Evolutionary conservation across 2,329 filamentous ascomycete genomes (phyloP), one percentile per base, ranked within the genome.

Genomic region (Myriosclerotinia duriaeana): DNA sequence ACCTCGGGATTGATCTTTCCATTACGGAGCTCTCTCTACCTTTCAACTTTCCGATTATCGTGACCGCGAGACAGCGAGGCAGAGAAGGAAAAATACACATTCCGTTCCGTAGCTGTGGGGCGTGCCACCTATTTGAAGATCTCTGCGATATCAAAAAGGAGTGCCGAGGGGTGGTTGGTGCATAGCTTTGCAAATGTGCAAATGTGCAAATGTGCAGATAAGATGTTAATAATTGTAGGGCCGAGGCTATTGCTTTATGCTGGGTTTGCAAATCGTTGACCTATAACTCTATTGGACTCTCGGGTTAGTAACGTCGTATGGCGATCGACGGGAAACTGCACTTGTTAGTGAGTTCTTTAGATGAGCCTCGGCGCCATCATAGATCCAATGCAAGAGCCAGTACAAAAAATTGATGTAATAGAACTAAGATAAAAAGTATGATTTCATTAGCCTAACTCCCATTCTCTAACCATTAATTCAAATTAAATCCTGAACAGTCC

Each of bases 401-500:
- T 34, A 63, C 30, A 22, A 36, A 20, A 36, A 17, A 50, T 12
- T 48, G 20, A 56, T 34, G 36, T 46, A n/a, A n/a, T n/a, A 64
- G 26, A 38, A 38, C 6, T 14, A 46, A 46, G 40, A 46, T 20
- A 40, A 56, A 20, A 46, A 56, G n/a, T 36, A 64, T 48, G 40
- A 26, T 56, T 64, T 54, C 52, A 56, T 64, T 61, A 48, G n/a
- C 58, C 58, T 59, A 61, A 61, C 44, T 61, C 44, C 58, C 36
- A 60, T 11, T 15, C 40, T 40, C 15, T 42, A 34, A n/a, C 48
- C 60, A 63, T 42, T 9, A 20, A n/a, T 15, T 42, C 26, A 30
- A 30, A 34, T 63, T 30, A 53, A 42, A 53, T 53, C 48, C 22
- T n/a, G 34, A n/a, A 5, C 30, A 59, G 42, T 60, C 46, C 64